Percentiles rank a stretch among this genome's conserved stretches.
Conservation (phyloP, 2,329 filamentous ascomycete genomes). For the Xylaria sp. region DNA sequence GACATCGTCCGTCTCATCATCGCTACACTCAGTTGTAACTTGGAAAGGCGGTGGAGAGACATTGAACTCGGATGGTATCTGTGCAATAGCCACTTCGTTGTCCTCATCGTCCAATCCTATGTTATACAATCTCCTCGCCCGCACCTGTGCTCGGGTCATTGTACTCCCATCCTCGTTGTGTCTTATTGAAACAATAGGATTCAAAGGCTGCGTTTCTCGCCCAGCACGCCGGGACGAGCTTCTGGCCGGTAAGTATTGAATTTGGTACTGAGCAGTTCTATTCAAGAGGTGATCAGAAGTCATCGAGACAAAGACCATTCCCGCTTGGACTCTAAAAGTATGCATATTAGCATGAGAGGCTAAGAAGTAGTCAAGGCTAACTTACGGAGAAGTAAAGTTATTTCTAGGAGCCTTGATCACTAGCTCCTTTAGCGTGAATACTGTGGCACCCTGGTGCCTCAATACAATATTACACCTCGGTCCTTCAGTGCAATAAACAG, state of each 20-base stretch:
- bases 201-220: slow-evolving; percentile 46
- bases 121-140: slow-evolving; percentile 59
- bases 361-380: slow-evolving; percentile 44
- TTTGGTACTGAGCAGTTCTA: slow-evolving; percentile 79
- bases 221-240: slow-evolving; percentile 44
- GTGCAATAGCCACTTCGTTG: slow-evolving; percentile 60
- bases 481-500: slow-evolving; percentile 91
- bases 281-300: slow-evolving; percentile 78
- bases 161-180: slow-evolving; percentile 64
- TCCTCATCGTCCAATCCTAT: slow-evolving; percentile 58
- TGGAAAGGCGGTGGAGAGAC: slow-evolving; percentile 61
- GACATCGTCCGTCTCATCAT: slow-evolving; percentile 64
- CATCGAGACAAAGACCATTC: slow-evolving; percentile 93
- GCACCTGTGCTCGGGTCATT: slow-evolving; percentile 57
- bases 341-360: slow-evolving; percentile 49
- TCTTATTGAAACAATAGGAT: slow-evolving; percentile 62
- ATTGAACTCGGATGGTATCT: slow-evolving; percentile 68
- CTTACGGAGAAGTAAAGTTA: slow-evolving; percentile 89
- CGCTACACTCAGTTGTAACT: slow-evolving; percentile 70
- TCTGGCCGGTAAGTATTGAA: slow-evolving; percentile 66
- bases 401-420: slow-evolving; percentile 85
- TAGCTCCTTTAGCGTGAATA: slow-evolving; percentile 86
- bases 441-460: slow-evolving; percentile 80
- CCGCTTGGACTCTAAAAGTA: slow-evolving; percentile 76
- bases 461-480: slow-evolving; percentile 88